Percentiles rank a stretch among this genome's conserved stretches.
Evolutionary conservation across 495 filamentous ascomycete genomes (phyloP).

Genomic region (Annulohypoxylon nitens): DNA sequence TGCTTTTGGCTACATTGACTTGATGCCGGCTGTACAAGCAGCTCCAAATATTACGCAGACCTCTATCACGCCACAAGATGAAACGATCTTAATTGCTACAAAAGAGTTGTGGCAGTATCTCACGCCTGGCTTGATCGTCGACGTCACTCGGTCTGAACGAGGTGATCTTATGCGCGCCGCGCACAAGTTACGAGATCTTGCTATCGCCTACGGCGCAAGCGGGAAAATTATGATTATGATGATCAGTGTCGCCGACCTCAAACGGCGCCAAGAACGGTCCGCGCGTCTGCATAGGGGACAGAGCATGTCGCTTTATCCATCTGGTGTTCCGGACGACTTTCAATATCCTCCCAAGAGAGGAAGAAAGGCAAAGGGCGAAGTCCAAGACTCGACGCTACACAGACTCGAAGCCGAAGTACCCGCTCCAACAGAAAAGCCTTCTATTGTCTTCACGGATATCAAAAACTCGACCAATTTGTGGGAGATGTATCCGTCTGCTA

Average conservation of each 20-base stretch:
- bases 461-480: slow-evolving; percentile 98
- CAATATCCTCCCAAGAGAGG: slow-evolving; percentile 71
- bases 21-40: slow-evolving; percentile 93
- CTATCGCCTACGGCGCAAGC: slow-evolving; percentile 92
- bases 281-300: slow-evolving; percentile 73
- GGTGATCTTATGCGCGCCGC: slow-evolving; percentile 94
- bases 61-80: slow-evolving; percentile 88
- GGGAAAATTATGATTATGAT: slow-evolving; percentile 99
- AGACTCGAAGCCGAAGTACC: slow-evolving; percentile 90
- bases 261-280: slow-evolving; percentile 78
- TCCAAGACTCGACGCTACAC: slow-evolving; percentile 82
- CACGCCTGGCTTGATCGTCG: slow-evolving; percentile 87
- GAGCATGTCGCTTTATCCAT: slow-evolving; percentile 83
- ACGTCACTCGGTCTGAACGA: slow-evolving; percentile 86
- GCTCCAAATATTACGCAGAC: slow-evolving; percentile 85
- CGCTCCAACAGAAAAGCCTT: slow-evolving; percentile 87
- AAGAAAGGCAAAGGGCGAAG: slow-evolving; percentile 75
- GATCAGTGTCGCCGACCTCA: slow-evolving; percentile 89
- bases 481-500: slow-evolving; percentile 93
- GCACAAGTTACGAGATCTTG: slow-evolving; percentile 93
- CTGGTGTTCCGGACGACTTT: slow-evolving; percentile 75
- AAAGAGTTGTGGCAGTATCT: slow-evolving; percentile 96
- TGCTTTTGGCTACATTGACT: slow-evolving; percentile 92
- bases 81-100: slow-evolving; percentile 91
- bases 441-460: slow-evolving; percentile 98